A percentile compares a stretch with the other conserved stretches of the same genome.
Conservation (phyloP, 805 yeast species). For the Scheffersomyces lignosus region DNA sequence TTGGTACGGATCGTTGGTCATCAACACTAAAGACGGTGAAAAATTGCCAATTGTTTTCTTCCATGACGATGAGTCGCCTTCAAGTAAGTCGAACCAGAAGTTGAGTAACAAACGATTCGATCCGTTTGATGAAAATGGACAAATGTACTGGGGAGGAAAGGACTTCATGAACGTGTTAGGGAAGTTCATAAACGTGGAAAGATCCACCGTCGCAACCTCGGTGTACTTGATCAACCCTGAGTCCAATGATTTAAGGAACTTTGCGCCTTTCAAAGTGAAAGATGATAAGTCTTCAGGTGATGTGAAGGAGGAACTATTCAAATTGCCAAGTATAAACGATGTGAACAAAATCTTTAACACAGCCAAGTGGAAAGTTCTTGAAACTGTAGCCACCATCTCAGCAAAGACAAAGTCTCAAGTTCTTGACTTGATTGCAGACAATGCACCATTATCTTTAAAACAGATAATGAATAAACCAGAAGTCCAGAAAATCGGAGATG, state of each 20-base stretch:
- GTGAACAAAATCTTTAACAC: constrained; percentile 54
- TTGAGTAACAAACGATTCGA: constrained; percentile 65
- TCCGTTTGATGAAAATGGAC: constrained; percentile 60
- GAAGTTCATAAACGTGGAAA: constrained; percentile 59
- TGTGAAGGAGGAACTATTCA: constrained; percentile 18
- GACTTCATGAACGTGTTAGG: constrained; percentile 62
- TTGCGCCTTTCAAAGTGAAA: constrained; percentile 37
- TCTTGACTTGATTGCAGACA: constrained; percentile 61
- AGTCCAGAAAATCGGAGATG: constrained; percentile 78
- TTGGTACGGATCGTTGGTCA: constrained; percentile 87
- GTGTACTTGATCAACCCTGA: constrained; percentile 80
- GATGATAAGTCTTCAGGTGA: no score
- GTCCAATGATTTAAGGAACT: constrained; percentile 59
- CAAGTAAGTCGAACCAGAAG: constrained; percentile 64
- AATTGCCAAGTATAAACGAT: constrained; percentile 25
- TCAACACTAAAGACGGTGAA: constrained; percentile 67
- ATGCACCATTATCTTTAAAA: constrained; percentile 59
- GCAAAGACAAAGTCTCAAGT: constrained; percentile 50
- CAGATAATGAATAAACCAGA: constrained; percentile 72
- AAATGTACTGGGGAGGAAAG: constrained; percentile 88
- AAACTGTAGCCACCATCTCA: constrained; percentile 78
- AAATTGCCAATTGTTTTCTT: constrained; percentile 83
- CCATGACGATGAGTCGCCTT: constrained; percentile 85
- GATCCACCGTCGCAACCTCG: constrained; percentile 69
- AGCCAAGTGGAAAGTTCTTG: constrained; percentile 86